These are phyloP conservation scores for Carpinus fangiana DNA, from an alignment of 306 rosid species.

Conservation along the genomic window DNA sequence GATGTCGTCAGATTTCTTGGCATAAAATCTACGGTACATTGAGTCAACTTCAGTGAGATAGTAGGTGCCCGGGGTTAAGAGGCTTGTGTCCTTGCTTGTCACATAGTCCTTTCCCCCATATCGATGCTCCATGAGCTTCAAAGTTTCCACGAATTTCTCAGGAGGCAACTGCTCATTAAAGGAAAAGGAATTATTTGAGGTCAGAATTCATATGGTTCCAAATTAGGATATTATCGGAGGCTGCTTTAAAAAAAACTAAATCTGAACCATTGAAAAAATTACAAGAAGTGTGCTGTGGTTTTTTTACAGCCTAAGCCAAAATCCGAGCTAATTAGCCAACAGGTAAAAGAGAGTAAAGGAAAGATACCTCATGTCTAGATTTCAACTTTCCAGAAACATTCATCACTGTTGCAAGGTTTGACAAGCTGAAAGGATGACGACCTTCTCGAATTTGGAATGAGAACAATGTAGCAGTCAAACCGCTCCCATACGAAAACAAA, in stretches of 20 bases:
- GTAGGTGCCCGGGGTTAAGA: slow-evolving; percentile 76
- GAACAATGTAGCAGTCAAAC: slow-evolving; percentile 79
- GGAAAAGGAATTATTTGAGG: background rate
- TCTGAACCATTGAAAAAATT: too few relatives aligned
- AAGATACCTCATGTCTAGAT: slow-evolving; percentile 67
- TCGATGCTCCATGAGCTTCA: slow-evolving; percentile 91
- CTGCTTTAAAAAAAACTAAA: background rate
- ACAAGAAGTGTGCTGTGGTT: background rate
- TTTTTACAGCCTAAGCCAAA: background rate
- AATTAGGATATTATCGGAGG: background rate
- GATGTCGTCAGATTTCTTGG: slow-evolving; percentile 42
- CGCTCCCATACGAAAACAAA: slow-evolving; percentile 88
- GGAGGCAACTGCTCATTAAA: slow-evolving; percentile 58
- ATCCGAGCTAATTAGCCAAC: background rate
- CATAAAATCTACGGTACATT: slow-evolving; percentile 77
- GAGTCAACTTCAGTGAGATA: slow-evolving; percentile 93
- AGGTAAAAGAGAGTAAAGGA: slow-evolving; percentile 3
- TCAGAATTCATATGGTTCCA: background rate
- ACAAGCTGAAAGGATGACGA: slow-evolving; percentile 67
- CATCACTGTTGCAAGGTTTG: slow-evolving; percentile 62
- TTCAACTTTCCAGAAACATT: slow-evolving; percentile 70
- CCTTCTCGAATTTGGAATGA: slow-evolving; percentile 55
- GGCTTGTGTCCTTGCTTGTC: slow-evolving; percentile 81
- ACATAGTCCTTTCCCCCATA: slow-evolving; percentile 86
- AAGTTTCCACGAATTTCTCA: slow-evolving; percentile 67